Conservation (phyloP, 108 stramenopile species). For the Pseudonitzschia pungens region DNA sequence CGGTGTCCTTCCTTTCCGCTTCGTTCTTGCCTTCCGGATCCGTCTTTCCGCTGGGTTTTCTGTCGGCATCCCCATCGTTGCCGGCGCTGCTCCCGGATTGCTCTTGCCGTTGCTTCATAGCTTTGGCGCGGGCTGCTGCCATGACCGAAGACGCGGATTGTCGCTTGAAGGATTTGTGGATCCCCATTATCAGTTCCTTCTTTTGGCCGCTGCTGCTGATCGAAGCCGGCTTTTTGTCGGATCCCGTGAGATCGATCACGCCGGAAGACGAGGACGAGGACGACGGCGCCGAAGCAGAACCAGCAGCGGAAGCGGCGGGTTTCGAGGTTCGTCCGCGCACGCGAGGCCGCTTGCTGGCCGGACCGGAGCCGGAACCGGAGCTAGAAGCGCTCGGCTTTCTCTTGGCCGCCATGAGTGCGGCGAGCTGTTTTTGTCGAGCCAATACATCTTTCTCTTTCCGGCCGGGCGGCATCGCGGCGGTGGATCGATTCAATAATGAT, state of each 20-base stretch:
- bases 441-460: slow-evolving; percentile 33
- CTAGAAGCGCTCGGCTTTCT: slow-evolving; percentile 2
- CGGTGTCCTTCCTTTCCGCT: not conserved
- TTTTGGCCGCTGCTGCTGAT: not conserved
- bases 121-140: slow-evolving; percentile 34
- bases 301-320: not conserved
- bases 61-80: slow-evolving; percentile 6
- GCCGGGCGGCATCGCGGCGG: not conserved
- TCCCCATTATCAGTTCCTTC: slow-evolving; percentile 12
- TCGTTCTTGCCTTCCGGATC: not conserved
- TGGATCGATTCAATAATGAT: too few relatives aligned
- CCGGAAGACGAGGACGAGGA: too few relatives aligned
- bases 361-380: not conserved
- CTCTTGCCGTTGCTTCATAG: not conserved
- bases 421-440: slow-evolving; percentile 24
- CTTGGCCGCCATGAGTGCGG: slow-evolving; percentile 15
- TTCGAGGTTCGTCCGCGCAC: not conserved
- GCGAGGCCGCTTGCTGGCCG: not conserved
- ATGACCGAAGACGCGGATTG: slow-evolving; percentile 26
- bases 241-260: slow-evolving; percentile 8
- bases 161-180: slow-evolving; percentile 25
- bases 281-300: too few relatives aligned
- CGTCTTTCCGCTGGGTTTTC: not conserved
- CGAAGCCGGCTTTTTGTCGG: not conserved
- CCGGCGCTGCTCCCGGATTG: not conserved